Evolutionary conservation across 176 grass and related monocot genomes (phyloP), one percentile per base, ranked within the genome.

Genomic region (Echinochloa phyllopogon): DNA sequence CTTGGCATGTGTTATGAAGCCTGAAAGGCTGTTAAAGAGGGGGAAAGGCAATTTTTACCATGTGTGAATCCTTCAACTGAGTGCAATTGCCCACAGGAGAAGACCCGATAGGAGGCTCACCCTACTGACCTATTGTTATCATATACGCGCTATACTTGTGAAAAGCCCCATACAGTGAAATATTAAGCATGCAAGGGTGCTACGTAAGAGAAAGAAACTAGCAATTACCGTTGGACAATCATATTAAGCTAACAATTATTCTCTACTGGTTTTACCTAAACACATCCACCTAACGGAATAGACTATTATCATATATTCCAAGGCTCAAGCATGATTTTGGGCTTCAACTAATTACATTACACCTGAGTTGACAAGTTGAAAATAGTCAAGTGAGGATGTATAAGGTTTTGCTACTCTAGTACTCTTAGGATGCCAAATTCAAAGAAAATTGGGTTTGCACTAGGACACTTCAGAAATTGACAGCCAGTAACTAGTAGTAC

Each of bases 401-500:
- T 25, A 18, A 68, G 16, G 10, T 20, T 47, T 9, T 3, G 2
- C 8, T 55, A 14, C 2, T 65, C 21, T 25, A 39, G 12, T 44
- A 9, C 42, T 8, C 65, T 41, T 58, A 27, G 21, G 43, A 69
- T n/a, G 36, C 0, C 70, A 53, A 3, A 24, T 68, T 50, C 20
- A 62, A 70, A 47, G 62, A 64, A 53, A 1, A 69, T 24, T 27
- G 55, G 4, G 6, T 61, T 48, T 68, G 27, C 14, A 15, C 1
- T 45, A 72, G 47, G 47, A 24, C 44, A 51, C 74, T 24, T 45
- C 62, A 76, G 11, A 89, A 56, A 72, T 0, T 14, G 39, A 39
- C 23, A 64, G 8, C 6, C 17, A 47, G 9, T 78, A 57, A 37
- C 48, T 15, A 59, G 75, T 47, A 51, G n/a, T 91, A 99, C 96